Conservation (phyloP, 805 yeast species). For the Tetrapisispora phaffii region DNA sequence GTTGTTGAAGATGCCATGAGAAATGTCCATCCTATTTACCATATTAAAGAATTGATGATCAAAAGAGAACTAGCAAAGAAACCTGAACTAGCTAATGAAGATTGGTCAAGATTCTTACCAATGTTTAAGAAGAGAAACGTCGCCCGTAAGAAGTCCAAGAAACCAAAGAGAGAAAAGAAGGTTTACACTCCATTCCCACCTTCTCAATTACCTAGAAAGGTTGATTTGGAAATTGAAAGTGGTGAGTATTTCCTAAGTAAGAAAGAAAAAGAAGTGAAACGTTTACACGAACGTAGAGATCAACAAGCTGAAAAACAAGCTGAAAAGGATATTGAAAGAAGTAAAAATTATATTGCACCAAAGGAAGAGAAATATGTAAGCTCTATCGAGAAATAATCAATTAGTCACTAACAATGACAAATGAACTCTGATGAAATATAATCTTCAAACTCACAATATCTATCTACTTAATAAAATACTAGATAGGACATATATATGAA, state of each 20-base stretch:
- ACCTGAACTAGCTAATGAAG: slow-evolving; percentile 91
- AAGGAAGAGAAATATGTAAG: slow-evolving; percentile 54
- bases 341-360: slow-evolving; percentile 78
- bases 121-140: slow-evolving; percentile 94
- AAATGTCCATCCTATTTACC: slow-evolving; percentile 94
- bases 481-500: neutral
- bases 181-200: slow-evolving; percentile 99
- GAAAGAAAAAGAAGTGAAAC: slow-evolving; percentile 64
- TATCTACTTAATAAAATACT: neutral
- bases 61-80: slow-evolving; percentile 89
- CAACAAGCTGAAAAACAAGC: slow-evolving; percentile 64
- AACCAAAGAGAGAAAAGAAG: slow-evolving; percentile 50
- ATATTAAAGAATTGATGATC: slow-evolving; percentile 94
- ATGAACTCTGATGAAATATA: too few species aligned
- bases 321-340: slow-evolving; percentile 57
- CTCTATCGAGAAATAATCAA: slow-evolving; percentile 9
- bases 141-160: slow-evolving; percentile 81
- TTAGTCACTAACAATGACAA: neutral
- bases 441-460: neutral
- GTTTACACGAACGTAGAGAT: slow-evolving; percentile 65
- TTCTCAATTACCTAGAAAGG: slow-evolving; percentile 89
- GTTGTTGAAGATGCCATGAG: slow-evolving; percentile 97
- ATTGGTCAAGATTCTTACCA: slow-evolving; percentile 94
- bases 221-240: slow-evolving; percentile 93
- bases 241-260: slow-evolving; percentile 95